A percentile compares a stretch with the other conserved stretches of the same genome.
These are phyloP conservation scores for Vickermania ingenoplastis DNA, from an alignment of 208 protist species.

Conservation along the genomic window DNA sequence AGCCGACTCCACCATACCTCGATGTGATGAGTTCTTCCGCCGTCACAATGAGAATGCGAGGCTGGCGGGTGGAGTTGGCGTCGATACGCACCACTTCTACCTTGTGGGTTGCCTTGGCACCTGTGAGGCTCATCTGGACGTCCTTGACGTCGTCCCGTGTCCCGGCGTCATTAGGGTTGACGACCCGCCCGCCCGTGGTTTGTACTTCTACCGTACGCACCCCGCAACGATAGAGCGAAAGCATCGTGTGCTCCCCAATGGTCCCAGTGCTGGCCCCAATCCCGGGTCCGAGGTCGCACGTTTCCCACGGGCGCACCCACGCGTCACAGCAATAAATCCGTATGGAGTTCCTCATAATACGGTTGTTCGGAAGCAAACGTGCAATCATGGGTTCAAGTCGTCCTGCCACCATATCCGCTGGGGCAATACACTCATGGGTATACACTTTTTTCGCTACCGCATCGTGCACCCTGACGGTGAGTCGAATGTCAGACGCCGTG, in stretches of 20 bases:
- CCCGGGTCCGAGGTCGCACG: conserved; percentile 77
- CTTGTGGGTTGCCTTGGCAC: background rate
- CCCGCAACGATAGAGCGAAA: conserved; percentile 76
- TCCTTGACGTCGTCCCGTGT: background rate
- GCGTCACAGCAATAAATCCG: conserved; percentile 75
- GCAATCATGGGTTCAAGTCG: conserved; percentile 55
- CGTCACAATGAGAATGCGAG: background rate
- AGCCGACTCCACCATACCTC: background rate
- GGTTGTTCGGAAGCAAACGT: conserved; percentile 42
- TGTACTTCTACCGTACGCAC: conserved; percentile 67
- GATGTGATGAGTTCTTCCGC: background rate
- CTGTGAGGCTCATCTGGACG: background rate
- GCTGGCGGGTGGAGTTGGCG: background rate
- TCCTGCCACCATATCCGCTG: conserved; percentile 72
- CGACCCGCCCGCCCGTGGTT: background rate
- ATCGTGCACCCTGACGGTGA: conserved; percentile 58
- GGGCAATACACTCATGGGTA: conserved; percentile 55
- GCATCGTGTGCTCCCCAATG: conserved; percentile 74
- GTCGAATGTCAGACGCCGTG: conserved; percentile 53
- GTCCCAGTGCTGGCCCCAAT: conserved; percentile 63
- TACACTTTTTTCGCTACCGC: conserved; percentile 41
- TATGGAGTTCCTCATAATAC: conserved; percentile 67
- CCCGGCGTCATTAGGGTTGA: background rate
- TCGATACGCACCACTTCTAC: background rate
- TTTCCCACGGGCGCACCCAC: conserved; percentile 83